phyloP scores from a whole-genome alignment of 352 stramenopile species.

The Phytophthora pinifolia region DNA sequence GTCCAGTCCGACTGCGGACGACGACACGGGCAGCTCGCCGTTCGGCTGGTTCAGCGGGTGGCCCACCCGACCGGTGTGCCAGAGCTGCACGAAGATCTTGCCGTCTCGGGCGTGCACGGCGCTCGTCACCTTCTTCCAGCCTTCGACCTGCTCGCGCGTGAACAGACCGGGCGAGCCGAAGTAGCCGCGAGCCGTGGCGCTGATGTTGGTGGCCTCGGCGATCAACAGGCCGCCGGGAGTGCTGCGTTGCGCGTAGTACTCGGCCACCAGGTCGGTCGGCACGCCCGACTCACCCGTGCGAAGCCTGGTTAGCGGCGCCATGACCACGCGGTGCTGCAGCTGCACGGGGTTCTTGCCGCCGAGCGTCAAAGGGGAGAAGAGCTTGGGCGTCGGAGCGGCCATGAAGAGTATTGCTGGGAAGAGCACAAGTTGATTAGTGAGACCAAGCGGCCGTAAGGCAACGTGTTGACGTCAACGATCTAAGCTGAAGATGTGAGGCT shows the following conservation, averaged over 20 bases:
- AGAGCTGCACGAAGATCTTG: conserved; percentile 85
- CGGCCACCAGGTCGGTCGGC: conserved; percentile 35
- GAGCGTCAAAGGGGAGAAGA: conserved; percentile 55
- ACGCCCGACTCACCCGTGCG: conserved; percentile 38
- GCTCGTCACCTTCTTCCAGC: conserved; percentile 57
- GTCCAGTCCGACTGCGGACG: conserved; percentile 35
- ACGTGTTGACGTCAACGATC: conserved; percentile 27
- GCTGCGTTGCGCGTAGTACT: conserved; percentile 69
- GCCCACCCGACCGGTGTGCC: conserved; percentile 72
- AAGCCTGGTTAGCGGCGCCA: conserved; percentile 66
- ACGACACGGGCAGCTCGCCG: conserved; percentile 44
- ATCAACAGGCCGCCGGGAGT: conserved; percentile 61
- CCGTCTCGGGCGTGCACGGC: conserved; percentile 74
- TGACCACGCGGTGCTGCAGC: conserved; percentile 64
- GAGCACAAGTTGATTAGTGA: conserved; percentile 15
- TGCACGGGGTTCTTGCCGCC: conserved; percentile 46
- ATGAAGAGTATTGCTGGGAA: conserved; percentile 6
- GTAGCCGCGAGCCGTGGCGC: conserved; percentile 33
- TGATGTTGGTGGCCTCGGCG: conserved; percentile 63
- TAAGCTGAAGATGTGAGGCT: neutral
- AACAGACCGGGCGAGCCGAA: conserved; percentile 51
- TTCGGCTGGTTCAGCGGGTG: conserved; percentile 61
- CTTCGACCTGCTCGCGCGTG: conserved; percentile 40
- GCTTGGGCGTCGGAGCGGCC: conserved; percentile 11
- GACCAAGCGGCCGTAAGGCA: conserved; percentile 3